Evolutionary conservation across 331 rosid genomes (phyloP).

Genomic region (Acacia concinna): DNA sequence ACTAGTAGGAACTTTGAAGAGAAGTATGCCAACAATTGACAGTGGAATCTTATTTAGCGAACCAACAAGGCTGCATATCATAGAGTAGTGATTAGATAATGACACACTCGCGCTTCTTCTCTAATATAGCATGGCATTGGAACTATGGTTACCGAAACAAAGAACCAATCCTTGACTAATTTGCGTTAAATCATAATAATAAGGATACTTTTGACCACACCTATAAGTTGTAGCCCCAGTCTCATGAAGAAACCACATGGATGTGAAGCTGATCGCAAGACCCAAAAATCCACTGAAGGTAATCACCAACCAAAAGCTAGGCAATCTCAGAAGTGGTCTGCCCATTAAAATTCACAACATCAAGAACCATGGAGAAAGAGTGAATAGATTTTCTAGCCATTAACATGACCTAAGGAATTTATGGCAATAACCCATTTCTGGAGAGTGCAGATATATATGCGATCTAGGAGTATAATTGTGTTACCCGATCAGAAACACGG

Average conservation of each 20-base stretch:
- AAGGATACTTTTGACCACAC: conserved; percentile 41
- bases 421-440: conserved; percentile 1
- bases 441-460: neutral
- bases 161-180: conserved; percentile 8
- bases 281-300: conserved; percentile 93
- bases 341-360: conserved; percentile 31
- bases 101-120: neutral
- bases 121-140: conserved; percentile 14
- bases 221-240: conserved; percentile 99
- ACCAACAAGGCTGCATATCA: conserved; percentile 85
- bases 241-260: conserved; percentile 99
- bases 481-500: conserved; percentile 15
- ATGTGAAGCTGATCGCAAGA: conserved; percentile 95
- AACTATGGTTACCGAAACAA: conserved; percentile 6
- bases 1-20: conserved; percentile 91
- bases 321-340: conserved; percentile 93
- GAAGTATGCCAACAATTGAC: conserved; percentile 85
- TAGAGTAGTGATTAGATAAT: conserved; percentile 34
- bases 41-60: conserved; percentile 98
- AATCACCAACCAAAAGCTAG: conserved; percentile 89
- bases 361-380: conserved; percentile 4
- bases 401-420: conserved; percentile 7
- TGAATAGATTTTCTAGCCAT: neutral
- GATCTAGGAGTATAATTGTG: neutral
- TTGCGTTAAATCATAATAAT: conserved; percentile 10